Percentiles rank a stretch among this genome's conserved stretches.
phyloP scores from a whole-genome alignment of 805 yeast genomes.

The Citeromyces matritensis region DNA sequence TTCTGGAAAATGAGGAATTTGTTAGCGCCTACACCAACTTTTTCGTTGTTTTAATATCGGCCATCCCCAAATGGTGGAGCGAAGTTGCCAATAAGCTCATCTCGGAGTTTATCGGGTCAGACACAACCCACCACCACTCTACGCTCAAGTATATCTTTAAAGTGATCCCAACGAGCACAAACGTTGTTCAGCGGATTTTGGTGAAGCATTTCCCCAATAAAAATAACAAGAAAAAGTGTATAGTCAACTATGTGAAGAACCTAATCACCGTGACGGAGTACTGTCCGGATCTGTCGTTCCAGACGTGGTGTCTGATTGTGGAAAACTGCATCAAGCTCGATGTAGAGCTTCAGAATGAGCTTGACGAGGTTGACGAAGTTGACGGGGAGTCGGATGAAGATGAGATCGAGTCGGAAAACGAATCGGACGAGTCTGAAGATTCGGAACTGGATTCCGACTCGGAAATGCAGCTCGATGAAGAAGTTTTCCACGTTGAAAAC shows the following conservation, averaged over 20 bases:
- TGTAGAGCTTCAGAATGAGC: slow-evolving; percentile 80
- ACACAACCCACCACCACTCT: slow-evolving; percentile 37
- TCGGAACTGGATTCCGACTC: slow-evolving; percentile 16
- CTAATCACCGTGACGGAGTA: slow-evolving; percentile 44
- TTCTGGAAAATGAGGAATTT: slow-evolving; percentile 13
- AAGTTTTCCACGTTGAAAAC: slow-evolving; percentile 19
- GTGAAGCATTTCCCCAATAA: slow-evolving; percentile 68
- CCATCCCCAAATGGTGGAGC: slow-evolving; percentile 80
- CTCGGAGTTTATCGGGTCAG: slow-evolving; percentile 29
- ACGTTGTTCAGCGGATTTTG: slow-evolving; percentile 42
- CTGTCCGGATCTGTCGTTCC: slow-evolving; percentile 60
- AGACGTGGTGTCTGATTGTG: slow-evolving; percentile 66
- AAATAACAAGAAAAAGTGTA: slow-evolving; percentile 34
- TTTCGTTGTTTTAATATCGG: slow-evolving; percentile 63
- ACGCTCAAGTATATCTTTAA: slow-evolving; percentile 48
- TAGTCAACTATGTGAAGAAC: slow-evolving; percentile 54
- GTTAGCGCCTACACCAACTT: slow-evolving; percentile 52
- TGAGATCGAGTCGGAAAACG: slow-evolving; percentile 14
- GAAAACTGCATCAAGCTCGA: slow-evolving; percentile 78
- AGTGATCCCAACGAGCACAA: slow-evolving; percentile 71
- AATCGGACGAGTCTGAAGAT: slow-evolving; percentile 12
- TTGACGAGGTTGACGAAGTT: slow-evolving; percentile 74
- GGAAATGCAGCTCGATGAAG: slow-evolving; percentile 14
- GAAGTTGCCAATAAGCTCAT: slow-evolving; percentile 67
- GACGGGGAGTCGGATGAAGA: slow-evolving; percentile 28